phyloP scores from a whole-genome alignment of 2,329 filamentous ascomycete species.

The Mariannaea elegans region DNA sequence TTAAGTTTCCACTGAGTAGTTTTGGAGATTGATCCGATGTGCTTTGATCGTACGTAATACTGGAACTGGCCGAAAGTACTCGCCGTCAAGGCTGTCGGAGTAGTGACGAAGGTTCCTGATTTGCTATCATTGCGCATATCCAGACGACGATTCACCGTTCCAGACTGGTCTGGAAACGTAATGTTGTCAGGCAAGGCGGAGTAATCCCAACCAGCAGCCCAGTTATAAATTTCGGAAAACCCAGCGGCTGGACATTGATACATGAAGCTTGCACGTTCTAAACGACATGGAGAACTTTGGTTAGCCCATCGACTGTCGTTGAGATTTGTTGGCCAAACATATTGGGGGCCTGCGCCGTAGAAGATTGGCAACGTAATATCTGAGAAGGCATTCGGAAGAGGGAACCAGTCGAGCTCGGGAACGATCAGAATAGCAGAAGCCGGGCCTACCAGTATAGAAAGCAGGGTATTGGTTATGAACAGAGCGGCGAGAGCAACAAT shows the following conservation, averaged over 20 bases:
- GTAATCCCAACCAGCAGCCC: not conserved
- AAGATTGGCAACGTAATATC: not conserved
- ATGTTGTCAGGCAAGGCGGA: conserved; percentile 6
- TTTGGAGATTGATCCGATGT: conserved; percentile 2
- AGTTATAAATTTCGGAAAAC: not conserved
- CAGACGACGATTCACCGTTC: not conserved
- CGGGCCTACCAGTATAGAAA: conserved; percentile 9
- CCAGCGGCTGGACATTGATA: conserved; percentile 3
- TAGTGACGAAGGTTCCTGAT: conserved; percentile 6
- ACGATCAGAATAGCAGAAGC: conserved; percentile 14
- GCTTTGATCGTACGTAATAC: not conserved
- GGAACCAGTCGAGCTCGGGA: conserved; percentile 3
- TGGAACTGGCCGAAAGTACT: conserved; percentile 4
- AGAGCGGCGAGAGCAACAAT: not conserved
- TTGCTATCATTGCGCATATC: not conserved
- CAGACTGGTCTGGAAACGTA: conserved; percentile 9
- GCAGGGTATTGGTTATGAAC: not conserved
- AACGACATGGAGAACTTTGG: not conserved
- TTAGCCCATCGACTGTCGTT: not conserved
- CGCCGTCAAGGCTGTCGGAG: not conserved
- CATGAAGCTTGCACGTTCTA: not conserved
- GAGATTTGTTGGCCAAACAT: not conserved
- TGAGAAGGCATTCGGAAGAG: not conserved
- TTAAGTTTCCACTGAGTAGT: not conserved
- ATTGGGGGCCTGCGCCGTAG: not conserved